A percentile compares a stretch with the other conserved stretches of the same genome.
Conservation (phyloP, 2,329 filamentous ascomycete species). For the Ascochyta fabae region DNA sequence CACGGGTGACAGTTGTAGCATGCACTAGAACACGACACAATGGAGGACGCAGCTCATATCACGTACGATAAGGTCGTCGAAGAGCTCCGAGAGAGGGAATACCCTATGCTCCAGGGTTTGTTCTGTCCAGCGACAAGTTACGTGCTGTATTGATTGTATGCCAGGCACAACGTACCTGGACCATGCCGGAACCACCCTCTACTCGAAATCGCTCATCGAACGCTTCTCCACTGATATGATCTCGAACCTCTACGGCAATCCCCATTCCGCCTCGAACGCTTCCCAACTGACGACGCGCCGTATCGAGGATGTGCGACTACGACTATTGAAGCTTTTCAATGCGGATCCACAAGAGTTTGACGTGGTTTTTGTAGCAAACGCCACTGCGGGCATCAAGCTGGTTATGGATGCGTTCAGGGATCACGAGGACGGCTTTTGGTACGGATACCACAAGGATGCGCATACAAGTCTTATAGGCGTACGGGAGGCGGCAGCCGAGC, state of each 20-base stretch:
- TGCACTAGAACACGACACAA: conserved; percentile 17
- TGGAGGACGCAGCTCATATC: conserved; percentile 35
- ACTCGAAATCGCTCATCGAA: conserved; percentile 80
- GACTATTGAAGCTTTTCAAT: conserved; percentile 76
- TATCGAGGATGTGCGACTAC: conserved; percentile 77
- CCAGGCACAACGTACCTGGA: conserved; percentile 84
- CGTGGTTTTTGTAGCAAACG: conserved; percentile 88
- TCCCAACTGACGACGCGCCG: conserved; percentile 77
- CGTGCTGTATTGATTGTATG: conserved; percentile 12
- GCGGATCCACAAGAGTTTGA: conserved; percentile 84
- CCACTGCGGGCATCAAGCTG: conserved; percentile 88
- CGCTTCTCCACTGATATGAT: conserved; percentile 80
- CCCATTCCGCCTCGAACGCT: conserved; percentile 83
- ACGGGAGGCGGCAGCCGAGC: conserved; percentile 69
- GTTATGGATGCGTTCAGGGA: conserved; percentile 79
- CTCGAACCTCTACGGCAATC: conserved; percentile 83
- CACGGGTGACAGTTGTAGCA: conserved; percentile 25
- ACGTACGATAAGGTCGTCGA: conserved; percentile 67
- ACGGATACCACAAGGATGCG: conserved; percentile 80
- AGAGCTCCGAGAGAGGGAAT: conserved; percentile 65
- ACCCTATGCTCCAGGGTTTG: conserved; percentile 72
- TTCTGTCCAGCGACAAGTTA: neutral
- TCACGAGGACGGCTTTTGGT: conserved; percentile 74
- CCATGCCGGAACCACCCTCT: conserved; percentile 91
- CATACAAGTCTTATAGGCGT: conserved; percentile 89